A percentile compares a stretch with the other conserved stretches of the same genome.
Evolutionary conservation across 2,329 filamentous ascomycete species (phyloP).

Genomic region (Fusarium anguioides): DNA sequence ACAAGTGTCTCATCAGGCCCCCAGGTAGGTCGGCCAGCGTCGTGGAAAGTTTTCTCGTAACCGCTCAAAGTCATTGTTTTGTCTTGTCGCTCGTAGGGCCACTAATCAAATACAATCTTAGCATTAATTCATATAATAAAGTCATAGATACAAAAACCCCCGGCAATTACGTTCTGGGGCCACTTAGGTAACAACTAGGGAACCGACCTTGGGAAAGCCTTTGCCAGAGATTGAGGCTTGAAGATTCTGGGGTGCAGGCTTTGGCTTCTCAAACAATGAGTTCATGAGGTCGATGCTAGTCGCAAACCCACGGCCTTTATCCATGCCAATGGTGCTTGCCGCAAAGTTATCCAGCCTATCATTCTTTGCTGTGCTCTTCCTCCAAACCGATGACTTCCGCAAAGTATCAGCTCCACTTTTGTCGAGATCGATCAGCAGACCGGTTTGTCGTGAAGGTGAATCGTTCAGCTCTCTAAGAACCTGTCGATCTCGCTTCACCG

Average conservation of each 20-base stretch:
- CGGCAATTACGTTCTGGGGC: constrained; percentile 39
- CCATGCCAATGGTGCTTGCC: constrained; percentile 48
- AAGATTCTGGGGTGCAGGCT: constrained; percentile 65
- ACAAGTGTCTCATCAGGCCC: constrained; percentile 78
- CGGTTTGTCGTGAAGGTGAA: constrained; percentile 54
- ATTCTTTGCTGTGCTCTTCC: constrained; percentile 47
- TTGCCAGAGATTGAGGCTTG: constrained; percentile 65
- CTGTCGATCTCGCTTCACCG: constrained; percentile 89
- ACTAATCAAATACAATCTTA: constrained; percentile 71
- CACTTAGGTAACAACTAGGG: constrained; percentile 53
- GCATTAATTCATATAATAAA: constrained; percentile 51
- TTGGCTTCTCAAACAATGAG: constrained; percentile 83
- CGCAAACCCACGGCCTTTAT: constrained; percentile 75
- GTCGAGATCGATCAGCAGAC: constrained; percentile 44
- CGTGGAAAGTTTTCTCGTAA: constrained; percentile 75
- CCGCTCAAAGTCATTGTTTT: constrained; percentile 75
- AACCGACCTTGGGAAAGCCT: constrained; percentile 91
- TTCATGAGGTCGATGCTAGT: constrained; percentile 98
- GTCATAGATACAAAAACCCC: constrained; percentile 51
- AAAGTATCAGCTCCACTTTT: constrained; percentile 63
- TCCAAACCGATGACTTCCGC: constrained; percentile 52
- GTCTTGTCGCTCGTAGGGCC: constrained; percentile 84
- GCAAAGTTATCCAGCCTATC: constrained; percentile 46
- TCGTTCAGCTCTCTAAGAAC: constrained; percentile 71
- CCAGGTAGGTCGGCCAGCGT: constrained; percentile 83